A percentile compares a stretch with the other conserved stretches of the same genome.
These are phyloP conservation scores for Penicillium thymicola DNA, from an alignment of 2,329 filamentous ascomycete species.

Conservation along the genomic window DNA sequence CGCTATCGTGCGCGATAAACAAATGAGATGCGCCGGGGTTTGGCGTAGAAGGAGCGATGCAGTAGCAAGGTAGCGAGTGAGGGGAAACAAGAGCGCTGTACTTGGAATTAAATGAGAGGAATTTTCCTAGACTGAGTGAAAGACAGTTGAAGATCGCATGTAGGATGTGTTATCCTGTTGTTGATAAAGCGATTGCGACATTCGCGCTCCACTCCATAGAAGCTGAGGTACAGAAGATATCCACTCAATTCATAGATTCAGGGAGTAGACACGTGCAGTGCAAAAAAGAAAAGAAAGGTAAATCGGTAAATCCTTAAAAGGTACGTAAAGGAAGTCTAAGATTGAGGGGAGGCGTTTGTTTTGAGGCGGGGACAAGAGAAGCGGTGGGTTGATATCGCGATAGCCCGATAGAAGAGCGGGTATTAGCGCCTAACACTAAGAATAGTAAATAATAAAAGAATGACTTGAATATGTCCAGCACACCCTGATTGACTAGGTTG, in stretches of 20 bases:
- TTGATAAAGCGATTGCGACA: constrained; percentile 13
- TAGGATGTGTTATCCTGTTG: constrained; percentile 11
- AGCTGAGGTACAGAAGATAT: constrained; percentile 2
- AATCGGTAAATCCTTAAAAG: not conserved
- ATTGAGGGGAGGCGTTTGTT: constrained; percentile 18
- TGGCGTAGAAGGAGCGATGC: constrained; percentile 9
- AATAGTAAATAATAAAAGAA: constrained; percentile 2
- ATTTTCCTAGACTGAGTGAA: not conserved
- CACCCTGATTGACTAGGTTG: not conserved
- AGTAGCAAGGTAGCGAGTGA: not conserved
- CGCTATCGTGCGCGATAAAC: constrained; percentile 13
- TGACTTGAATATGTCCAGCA: not conserved
- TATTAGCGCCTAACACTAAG: constrained; percentile 17
- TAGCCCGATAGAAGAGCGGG: constrained; percentile 20
- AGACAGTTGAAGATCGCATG: constrained; percentile 9
- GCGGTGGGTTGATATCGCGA: constrained; percentile 20
- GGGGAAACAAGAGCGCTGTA: constrained; percentile 2
- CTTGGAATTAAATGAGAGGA: constrained; percentile 6
- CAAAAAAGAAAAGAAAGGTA: constrained; percentile 9
- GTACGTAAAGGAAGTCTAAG: constrained; percentile 4
- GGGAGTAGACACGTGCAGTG: not conserved
- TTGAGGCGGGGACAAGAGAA: constrained; percentile 19
- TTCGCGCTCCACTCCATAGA: constrained; percentile 21
- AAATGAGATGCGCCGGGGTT: constrained; percentile 1
- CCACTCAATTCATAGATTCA: constrained; percentile 8